Evolutionary conservation across 352 stramenopile genomes (phyloP).

Genomic region (Pythium phragmiticola): DNA sequence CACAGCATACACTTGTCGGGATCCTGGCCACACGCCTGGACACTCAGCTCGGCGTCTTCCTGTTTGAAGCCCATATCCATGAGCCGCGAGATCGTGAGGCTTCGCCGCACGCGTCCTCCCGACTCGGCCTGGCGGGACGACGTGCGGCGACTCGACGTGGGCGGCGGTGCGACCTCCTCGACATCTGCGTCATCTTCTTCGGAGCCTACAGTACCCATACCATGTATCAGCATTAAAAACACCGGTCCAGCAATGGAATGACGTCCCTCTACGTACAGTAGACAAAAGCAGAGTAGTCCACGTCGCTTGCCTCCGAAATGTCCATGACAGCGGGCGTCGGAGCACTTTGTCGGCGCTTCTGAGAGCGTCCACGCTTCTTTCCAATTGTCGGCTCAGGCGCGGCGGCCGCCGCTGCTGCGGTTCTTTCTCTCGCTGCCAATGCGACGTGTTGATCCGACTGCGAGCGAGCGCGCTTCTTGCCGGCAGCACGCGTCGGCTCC

Average conservation of each 20-base stretch:
- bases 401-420: not conserved
- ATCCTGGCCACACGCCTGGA: constrained; percentile 53
- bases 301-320: constrained; percentile 16
- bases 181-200: constrained; percentile 8
- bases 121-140: constrained; percentile 24
- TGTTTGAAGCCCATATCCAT: constrained; percentile 61
- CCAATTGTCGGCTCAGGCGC: not conserved
- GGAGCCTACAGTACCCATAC: not conserved
- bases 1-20: constrained; percentile 77
- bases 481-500: not conserved
- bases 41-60: constrained; percentile 63
- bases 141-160: constrained; percentile 2
- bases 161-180: constrained; percentile 13
- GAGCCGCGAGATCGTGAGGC: constrained; percentile 56
- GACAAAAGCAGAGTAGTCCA: not conserved
- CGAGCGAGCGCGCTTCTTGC: not conserved
- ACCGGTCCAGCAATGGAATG: not conserved
- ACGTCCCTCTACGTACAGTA: constrained; percentile 2
- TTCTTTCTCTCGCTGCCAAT: not conserved
- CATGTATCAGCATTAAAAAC: not conserved
- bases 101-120: constrained; percentile 38
- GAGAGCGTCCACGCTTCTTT: not conserved
- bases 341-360: constrained; percentile 1
- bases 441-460: not conserved
- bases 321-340: not conserved